Conservation (phyloP, 441 rosid genomes). For the Pelargonium australe region DNA sequence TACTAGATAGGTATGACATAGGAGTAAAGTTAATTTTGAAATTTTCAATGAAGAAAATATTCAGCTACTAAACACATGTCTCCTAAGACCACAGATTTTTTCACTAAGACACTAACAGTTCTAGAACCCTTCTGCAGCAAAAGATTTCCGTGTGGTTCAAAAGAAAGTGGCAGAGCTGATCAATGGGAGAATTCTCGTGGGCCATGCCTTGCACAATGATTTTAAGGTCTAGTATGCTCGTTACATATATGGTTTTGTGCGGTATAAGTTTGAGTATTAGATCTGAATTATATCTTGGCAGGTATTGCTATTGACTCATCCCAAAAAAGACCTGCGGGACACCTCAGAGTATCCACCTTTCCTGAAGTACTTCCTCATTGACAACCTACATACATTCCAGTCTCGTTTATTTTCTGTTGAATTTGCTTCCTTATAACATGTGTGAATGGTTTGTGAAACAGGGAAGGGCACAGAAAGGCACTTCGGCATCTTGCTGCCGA, state of each 20-base stretch:
- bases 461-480: conserved; percentile 59
- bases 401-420: conserved; percentile 5
- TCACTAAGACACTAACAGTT: no score
- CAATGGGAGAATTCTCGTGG: conserved; percentile 76
- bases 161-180: conserved; percentile 76
- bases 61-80: no score
- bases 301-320: conserved; percentile 79
- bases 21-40: no score
- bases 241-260: conserved; percentile 4
- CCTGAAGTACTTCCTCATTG: conserved; percentile 44
- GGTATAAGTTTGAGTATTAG: conserved; percentile 2
- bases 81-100: no score
- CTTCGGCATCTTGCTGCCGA: conserved; percentile 74
- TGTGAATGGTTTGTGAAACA: conserved; percentile 24
- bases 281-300: conserved; percentile 19
- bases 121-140: conserved; percentile 43
- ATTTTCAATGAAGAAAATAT: no score
- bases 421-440: conserved; percentile 1
- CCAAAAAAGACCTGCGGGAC: conserved; percentile 71
- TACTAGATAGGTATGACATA: no score
- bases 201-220: conserved; percentile 91
- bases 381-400: neutral
- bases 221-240: conserved; percentile 55
- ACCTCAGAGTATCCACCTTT: conserved; percentile 75
- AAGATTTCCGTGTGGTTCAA: conserved; percentile 67